Base-by-base conservation (phyloP, 495 filamentous ascomycete genomes). In the Letharia lupina region DNA sequence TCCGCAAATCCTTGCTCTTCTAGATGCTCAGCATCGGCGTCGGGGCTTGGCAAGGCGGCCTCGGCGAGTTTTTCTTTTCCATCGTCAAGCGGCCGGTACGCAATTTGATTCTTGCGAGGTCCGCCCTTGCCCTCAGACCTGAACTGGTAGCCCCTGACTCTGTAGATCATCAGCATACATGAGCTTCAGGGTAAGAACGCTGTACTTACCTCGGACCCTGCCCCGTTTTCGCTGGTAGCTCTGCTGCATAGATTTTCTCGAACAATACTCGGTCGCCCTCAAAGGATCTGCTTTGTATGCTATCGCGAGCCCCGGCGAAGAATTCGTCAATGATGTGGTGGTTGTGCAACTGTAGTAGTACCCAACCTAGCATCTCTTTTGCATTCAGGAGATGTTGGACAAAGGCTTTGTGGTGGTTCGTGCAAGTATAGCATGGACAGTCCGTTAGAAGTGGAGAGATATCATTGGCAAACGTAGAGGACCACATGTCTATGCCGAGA, bases 321-420 rank as follows among this genome's bases (percentile, higher is more conserved):
- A 98, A 98, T 0, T 71, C 52, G 61, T 86, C 80, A 58, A 96
- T 73, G 3, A 89, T 76, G 40, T 86, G 80, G 70, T 90, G 83
- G 73, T 98, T 98, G 76, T 98, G 94, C 16, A 96, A 80, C 73
- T 96, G 93, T 37, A 98, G 78, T 18, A 98, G 81, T 4, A 90
- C 89, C 94, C 94, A 98, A 35, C 85, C 93, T 4, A 96, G 86
- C 95, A 98, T 97, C 75, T 98, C 94, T 69, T 91, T 93, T 0
- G 94, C 91, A 20, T 79, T 74, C 6, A 98, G 82, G 8, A 98
- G 82, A 73, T 98, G 95, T 66, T 91, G 87, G 42, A 98, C 69
- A 76, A 88, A 98, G 2, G 95, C 93, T 9, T 85, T 79, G 75
- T 96, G 91, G 74, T 98, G 95, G 16, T 82, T 81, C 2, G 78